Percentiles rank a stretch among this genome's conserved stretches.
phyloP scores from a whole-genome alignment of 345 rosid genomes.

The Dipteronia dyeriana region DNA sequence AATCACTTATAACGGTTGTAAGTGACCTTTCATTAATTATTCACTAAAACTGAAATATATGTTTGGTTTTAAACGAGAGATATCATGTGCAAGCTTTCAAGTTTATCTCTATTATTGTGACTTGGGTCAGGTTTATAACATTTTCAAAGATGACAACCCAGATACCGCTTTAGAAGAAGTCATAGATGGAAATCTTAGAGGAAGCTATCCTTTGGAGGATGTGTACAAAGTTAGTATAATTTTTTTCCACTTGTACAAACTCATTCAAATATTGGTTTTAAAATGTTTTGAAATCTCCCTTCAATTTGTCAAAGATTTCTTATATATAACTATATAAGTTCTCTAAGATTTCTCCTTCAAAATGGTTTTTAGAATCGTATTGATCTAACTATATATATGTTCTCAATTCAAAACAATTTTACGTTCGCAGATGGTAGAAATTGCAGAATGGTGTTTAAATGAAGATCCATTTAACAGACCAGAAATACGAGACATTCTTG shows the following conservation, averaged over 20 bases:
- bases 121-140: constrained; percentile 33
- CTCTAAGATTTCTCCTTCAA: too few species aligned
- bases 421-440: constrained; percentile 51
- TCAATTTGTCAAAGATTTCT: too few species aligned
- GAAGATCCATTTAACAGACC: constrained; percentile 53
- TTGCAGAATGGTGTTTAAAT: constrained; percentile 54
- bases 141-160: constrained; percentile 47
- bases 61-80: too few species aligned
- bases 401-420: too few species aligned
- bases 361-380: too few species aligned
- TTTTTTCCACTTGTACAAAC: background rate
- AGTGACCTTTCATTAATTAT: constrained; percentile 14
- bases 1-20: constrained; percentile 49
- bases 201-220: constrained; percentile 50
- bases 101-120: background rate
- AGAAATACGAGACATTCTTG: constrained; percentile 55
- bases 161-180: constrained; percentile 40
- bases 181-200: constrained; percentile 46
- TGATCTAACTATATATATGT: too few species aligned
- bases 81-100: too few species aligned
- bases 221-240: constrained; percentile 43
- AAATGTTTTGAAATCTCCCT: too few species aligned
- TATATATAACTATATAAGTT: too few species aligned
- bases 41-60: too few species aligned
- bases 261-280: too few species aligned